Conservation (phyloP, 2,329 filamentous ascomycete genomes). For the Sporothrix schenckii region DNA sequence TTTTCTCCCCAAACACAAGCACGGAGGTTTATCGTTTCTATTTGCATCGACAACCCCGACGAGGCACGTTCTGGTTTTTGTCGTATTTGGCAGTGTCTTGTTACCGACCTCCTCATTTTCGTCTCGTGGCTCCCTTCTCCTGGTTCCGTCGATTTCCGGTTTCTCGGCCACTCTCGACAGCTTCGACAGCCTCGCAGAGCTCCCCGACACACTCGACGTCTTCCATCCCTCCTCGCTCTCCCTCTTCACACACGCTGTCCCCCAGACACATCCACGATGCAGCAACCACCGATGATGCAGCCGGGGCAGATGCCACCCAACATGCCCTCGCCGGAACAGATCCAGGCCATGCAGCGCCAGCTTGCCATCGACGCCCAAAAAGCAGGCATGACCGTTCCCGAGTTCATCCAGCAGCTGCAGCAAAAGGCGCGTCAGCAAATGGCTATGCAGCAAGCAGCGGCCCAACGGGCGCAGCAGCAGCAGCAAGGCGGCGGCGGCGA, state of each 20-base stretch:
- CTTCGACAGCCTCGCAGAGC: background rate
- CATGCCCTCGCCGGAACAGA: constrained; percentile 78
- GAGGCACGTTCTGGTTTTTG: background rate
- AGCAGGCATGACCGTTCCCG: constrained; percentile 78
- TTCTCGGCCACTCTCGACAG: background rate
- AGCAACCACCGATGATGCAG: constrained; percentile 35
- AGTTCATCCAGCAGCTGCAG: constrained; percentile 76
- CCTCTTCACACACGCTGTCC: background rate
- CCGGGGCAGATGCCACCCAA: constrained; percentile 42
- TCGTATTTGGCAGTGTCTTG: background rate
- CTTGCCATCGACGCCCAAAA: constrained; percentile 80
- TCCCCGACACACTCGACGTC: background rate
- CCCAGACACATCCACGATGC: constrained; percentile 35
- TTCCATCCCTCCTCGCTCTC: background rate
- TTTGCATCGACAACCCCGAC: background rate
- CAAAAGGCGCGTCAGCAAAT: constrained; percentile 58
- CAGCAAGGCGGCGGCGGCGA: background rate
- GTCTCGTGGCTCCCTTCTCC: background rate
- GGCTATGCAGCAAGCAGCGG: constrained; percentile 48
- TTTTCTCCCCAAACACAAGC: background rate
- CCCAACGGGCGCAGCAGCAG: constrained; percentile 49
- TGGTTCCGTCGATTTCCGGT: background rate
- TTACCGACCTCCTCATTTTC: constrained; percentile 4
- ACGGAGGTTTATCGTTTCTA: constrained; percentile 20
- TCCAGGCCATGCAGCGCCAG: constrained; percentile 79